A percentile compares a stretch with the other conserved stretches of the same genome.
These are phyloP conservation scores for Elaeis guineensis DNA, from an alignment of 176 grass and related monocot genomes.

Conservation along the genomic window DNA sequence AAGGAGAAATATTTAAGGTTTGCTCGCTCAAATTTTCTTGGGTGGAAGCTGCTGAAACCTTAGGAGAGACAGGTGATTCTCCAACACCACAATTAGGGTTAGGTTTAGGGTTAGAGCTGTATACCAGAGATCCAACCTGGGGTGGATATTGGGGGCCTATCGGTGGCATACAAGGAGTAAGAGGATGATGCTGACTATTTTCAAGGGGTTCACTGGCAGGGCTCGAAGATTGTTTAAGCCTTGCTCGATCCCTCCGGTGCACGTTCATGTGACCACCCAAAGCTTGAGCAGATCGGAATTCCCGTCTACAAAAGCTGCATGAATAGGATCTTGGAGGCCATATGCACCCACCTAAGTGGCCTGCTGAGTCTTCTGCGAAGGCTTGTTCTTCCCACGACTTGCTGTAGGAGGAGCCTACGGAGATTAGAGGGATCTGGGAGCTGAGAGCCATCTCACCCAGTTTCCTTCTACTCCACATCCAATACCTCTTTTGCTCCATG, in stretches of 20 bases:
- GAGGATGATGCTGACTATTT: neutral
- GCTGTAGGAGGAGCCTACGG: neutral
- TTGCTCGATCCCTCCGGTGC: constrained; percentile 18
- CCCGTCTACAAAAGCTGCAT: constrained; percentile 17
- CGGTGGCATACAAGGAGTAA: neutral
- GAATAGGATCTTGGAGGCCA: constrained; percentile 21
- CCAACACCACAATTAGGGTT: constrained; percentile 4
- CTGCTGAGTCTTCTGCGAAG: constrained; percentile 18
- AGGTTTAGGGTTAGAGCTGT: neutral
- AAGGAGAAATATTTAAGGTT: neutral
- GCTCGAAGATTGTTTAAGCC: constrained; percentile 9
- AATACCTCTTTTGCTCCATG: constrained; percentile 6
- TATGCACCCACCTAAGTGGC: constrained; percentile 9
- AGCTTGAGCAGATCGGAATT: constrained; percentile 18
- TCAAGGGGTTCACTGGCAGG: neutral
- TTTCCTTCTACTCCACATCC: constrained; percentile 2
- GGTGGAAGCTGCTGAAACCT: neutral
- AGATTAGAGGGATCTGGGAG: neutral
- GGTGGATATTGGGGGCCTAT: neutral
- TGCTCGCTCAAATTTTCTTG: neutral
- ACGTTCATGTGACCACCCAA: constrained; percentile 24
- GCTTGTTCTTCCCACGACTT: constrained; percentile 16
- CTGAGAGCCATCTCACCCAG: neutral
- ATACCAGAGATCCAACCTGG: neutral
- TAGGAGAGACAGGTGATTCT: neutral